Conservation (phyloP, 352 stramenopile species). For the Globisporangium paddicum region DNA sequence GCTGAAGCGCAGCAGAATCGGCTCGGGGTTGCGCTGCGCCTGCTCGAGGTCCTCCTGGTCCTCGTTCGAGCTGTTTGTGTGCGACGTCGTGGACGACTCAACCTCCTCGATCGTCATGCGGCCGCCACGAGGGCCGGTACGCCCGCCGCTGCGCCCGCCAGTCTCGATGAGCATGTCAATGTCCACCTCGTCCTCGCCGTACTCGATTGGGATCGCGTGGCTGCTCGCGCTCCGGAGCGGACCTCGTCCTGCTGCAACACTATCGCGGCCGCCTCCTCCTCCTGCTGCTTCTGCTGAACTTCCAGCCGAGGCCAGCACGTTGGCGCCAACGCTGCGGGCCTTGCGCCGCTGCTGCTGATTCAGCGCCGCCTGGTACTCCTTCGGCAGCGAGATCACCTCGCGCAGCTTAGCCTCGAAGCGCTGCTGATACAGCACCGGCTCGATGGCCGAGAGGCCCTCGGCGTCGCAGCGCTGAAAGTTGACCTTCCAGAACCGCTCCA, state of each 20-base stretch:
- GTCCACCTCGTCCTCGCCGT: constrained; percentile 10
- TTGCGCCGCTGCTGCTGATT: not conserved
- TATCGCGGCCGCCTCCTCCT: not conserved
- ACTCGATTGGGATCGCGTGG: not conserved
- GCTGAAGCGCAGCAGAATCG: constrained; percentile 51
- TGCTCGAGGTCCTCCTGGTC: constrained; percentile 35
- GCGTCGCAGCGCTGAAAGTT: constrained; percentile 58
- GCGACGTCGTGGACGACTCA: constrained; percentile 30
- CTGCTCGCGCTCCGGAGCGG: not conserved
- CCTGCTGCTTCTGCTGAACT: not conserved
- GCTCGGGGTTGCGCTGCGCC: constrained; percentile 42
- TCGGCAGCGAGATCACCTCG: constrained; percentile 77
- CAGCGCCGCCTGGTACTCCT: constrained; percentile 26
- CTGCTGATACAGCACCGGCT: constrained; percentile 64
- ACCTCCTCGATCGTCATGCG: constrained; percentile 9
- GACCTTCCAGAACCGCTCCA: constrained; percentile 85
- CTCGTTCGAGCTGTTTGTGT: constrained; percentile 9
- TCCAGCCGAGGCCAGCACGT: not conserved
- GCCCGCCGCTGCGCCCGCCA: constrained; percentile 1
- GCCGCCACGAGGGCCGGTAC: not conserved
- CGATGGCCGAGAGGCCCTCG: constrained; percentile 80
- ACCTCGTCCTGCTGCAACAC: not conserved
- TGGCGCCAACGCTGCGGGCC: constrained; percentile 1
- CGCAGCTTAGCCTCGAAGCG: constrained; percentile 82
- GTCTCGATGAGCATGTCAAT: constrained; percentile 9